Percentiles rank a stretch among this genome's conserved stretches.
Evolutionary conservation across 2,329 filamentous ascomycete species (phyloP).

Genomic region (Ceratocystiopsis minuta): DNA sequence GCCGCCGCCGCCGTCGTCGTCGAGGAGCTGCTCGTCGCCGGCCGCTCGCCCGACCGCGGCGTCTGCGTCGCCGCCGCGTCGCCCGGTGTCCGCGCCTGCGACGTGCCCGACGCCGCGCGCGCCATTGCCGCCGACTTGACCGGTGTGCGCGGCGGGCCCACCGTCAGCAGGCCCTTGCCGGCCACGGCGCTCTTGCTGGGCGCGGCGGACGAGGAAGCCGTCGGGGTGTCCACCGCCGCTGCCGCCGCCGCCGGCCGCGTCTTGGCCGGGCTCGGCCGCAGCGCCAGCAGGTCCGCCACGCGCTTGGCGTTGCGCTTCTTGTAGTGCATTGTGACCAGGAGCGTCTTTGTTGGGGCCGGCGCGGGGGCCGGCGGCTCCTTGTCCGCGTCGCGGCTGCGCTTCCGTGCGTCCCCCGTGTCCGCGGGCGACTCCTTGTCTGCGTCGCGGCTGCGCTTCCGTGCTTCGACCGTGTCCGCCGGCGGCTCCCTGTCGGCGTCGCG

Average conservation of each 20-base stretch:
- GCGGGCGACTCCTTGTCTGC: too few species aligned
- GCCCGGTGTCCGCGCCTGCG: conserved; percentile 32
- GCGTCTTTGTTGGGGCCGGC: too few species aligned
- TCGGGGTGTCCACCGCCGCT: not conserved
- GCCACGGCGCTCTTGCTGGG: conserved; percentile 19
- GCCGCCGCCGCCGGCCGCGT: conserved; percentile 12
- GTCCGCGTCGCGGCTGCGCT: not conserved
- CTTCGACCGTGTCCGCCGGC: conserved; percentile 1
- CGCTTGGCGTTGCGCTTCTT: conserved; percentile 27
- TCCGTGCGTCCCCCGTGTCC: conserved; percentile 1
- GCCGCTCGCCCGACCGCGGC: conserved; percentile 21
- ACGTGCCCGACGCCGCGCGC: conserved; percentile 34
- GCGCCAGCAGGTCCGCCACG: conserved; percentile 27
- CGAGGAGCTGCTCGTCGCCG: conserved; percentile 19
- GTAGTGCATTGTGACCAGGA: conserved; percentile 30
- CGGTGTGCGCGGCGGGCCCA: conserved; percentile 21
- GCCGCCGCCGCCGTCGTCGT: conserved; percentile 8
- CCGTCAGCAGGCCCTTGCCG: conserved; percentile 16
- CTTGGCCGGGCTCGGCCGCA: conserved; percentile 22
- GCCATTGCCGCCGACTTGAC: conserved; percentile 33
- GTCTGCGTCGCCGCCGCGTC: conserved; percentile 24
- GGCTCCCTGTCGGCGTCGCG: not conserved
- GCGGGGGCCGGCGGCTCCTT: too few species aligned
- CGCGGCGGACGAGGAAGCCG: conserved; percentile 10
- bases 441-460: not conserved